Base-by-base conservation (phyloP, 192 early-diverging fungal genomes). In the Coemansia sp. region DNA sequence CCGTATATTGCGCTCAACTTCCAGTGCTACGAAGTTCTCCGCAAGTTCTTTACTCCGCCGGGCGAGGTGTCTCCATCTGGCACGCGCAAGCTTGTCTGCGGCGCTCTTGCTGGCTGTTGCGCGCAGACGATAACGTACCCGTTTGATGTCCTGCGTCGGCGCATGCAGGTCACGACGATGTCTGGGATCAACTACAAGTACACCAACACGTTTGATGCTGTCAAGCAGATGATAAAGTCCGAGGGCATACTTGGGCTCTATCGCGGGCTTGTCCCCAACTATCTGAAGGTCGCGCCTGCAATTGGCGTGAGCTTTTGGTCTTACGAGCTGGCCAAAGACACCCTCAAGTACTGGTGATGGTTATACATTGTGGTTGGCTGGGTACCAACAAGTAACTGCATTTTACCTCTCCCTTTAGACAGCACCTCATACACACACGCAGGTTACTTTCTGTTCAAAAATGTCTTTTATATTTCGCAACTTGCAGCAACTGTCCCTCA, bases 1-100 rank as follows among this genome's bases (percentile, higher is more conserved):
- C 90, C 90, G 3, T 92, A 92, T 68, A 88, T 92, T 37, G 90
- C 89, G 11, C 80, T 92, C 33, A 92, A 90, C 74, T 92, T 92
- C 63, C 88, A 88, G 64, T 89, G 85, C 56, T 92, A 92, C 61
- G 91, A 92, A 50, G 86, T 89, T 4, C 66, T 92, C 33, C 87
- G 88, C 60, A 75, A 85, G 61, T 84, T 85, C 61, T 83, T 92
- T 50, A 89, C 87, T 13, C 87, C 87, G 1, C 62, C 57, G 3
- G 86, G 86, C 60, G 81, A 83, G 67, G 58, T 66, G 4, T 68
- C 85, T 4, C 88, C 88, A 9, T 83, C 87, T 14, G 84, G 86
- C 37, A 54, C 66, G 6, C 82, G 82, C 68, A 89, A 90, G 69
- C 64, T 92, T 29, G 40, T 85, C 5, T 88, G 89, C 53, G 91